Conservation (phyloP, 306 rosid species). For the Lagenaria siceraria region DNA sequence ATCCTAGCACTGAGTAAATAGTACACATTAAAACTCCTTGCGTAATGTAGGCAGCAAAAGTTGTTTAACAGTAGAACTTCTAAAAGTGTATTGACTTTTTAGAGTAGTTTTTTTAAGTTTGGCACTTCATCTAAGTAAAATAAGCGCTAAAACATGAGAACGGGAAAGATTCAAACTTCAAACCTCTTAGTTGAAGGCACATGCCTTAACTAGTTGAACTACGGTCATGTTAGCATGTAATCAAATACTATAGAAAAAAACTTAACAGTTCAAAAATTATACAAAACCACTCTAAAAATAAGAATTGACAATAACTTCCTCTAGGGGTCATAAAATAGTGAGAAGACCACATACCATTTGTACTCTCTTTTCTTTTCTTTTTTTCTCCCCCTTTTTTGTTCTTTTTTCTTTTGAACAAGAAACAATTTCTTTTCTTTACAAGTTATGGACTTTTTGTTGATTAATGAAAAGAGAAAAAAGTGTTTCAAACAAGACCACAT, state of each 20-base stretch:
- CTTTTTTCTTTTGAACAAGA: neutral
- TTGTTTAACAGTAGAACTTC: neutral
- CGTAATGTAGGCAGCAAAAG: constrained; percentile 4
- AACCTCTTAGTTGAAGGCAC: too few relatives aligned
- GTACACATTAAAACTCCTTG: constrained; percentile 4
- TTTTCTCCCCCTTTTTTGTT: too few relatives aligned
- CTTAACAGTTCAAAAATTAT: neutral
- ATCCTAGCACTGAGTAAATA: constrained; percentile 55
- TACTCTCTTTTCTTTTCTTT: too few relatives aligned
- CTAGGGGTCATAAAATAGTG: neutral
- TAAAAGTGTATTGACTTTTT: neutral
- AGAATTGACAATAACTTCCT: neutral
- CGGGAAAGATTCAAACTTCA: too few relatives aligned
- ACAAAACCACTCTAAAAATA: neutral
- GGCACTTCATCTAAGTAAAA: neutral
- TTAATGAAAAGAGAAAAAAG: neutral
- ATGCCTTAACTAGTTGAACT: too few relatives aligned
- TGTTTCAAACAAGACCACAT: neutral
- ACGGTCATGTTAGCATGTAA: neutral
- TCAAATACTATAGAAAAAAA: neutral
- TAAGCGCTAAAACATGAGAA: too few relatives aligned
- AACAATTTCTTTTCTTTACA: neutral
- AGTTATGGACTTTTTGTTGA: neutral
- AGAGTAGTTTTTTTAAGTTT: neutral
- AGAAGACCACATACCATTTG: constrained; percentile 37